Evolutionary conservation across 176 grass and related monocot species (phyloP), one percentile per base, ranked within the genome.

Genomic region (Alloteropsis semialata): DNA sequence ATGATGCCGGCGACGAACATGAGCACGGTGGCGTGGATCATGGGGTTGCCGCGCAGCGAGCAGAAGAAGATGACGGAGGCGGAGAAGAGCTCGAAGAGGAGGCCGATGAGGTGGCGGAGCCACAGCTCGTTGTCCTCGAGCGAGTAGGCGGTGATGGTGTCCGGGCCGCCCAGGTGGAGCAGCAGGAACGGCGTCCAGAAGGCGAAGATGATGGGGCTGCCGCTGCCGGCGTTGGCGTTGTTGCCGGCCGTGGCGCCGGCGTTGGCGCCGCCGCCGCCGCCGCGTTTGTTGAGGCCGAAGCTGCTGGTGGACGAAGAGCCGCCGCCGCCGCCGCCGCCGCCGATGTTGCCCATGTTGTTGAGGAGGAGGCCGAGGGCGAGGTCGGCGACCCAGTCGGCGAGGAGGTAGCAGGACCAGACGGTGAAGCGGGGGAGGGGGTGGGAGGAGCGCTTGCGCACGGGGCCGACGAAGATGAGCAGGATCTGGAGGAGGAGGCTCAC

Each of bases 101-200:
- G 84, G 24, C 87, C 87, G 14, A 92, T 71, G 25, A 92, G 46
- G 76, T 92, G 91, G 12, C 87, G 81, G 10, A 65, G 63, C 88
- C 89, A 80, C 4, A 93, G 86, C 85, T 93, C 74, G 69, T 91
- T 82, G 80, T 89, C 94, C 60, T 93, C 36, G 0, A 97, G 18
- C 0, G 91, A 87, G 70, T 89, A 93, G 45, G 86, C 83, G 0
- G 91, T 97, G 80, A 93, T 97, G 30, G 91, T 91, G 55, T 97
- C 94, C 0, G 72, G 94, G 0, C 94, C 94, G 2, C 94, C 94
- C 5, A 97, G 86, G 56, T 97, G 94, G 12, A 97, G 81, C 21
- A 93, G 84, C 63, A 97, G 78, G 84, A 97, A 97, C 0, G 94
- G 94, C 2, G 91, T 77, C 90, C 90, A 92, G 59, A 92, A 90